These are phyloP conservation scores for Leccinum variicolor DNA, from an alignment of 768 basidiomycete genomes.

Conservation along the genomic window DNA sequence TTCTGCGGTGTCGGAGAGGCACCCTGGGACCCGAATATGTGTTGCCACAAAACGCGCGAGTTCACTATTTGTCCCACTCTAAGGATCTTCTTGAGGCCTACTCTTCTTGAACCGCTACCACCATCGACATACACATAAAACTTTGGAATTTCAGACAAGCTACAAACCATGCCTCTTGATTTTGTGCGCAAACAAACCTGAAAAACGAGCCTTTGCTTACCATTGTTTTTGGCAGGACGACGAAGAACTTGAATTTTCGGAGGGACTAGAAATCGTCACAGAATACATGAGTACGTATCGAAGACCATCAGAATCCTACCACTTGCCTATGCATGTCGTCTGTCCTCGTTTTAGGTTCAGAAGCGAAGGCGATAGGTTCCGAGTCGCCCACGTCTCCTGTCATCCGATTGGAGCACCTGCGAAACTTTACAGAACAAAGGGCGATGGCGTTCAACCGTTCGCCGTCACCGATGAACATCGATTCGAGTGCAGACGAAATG, in stretches of 20 bases:
- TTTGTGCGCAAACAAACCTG: constrained; percentile 19
- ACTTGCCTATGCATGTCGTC: background rate
- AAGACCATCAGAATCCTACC: background rate
- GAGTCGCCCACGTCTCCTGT: constrained; percentile 11
- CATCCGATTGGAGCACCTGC: constrained; percentile 21
- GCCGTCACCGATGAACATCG: constrained; percentile 24
- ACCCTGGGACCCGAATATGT: background rate
- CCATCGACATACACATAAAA: constrained; percentile 7
- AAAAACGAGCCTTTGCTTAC: constrained; percentile 2
- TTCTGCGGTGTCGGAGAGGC: constrained; percentile 7
- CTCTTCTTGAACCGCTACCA: constrained; percentile 7
- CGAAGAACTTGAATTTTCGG: constrained; percentile 14
- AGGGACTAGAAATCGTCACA: constrained; percentile 15
- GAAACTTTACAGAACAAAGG: constrained; percentile 14
- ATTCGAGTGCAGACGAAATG: constrained; percentile 10
- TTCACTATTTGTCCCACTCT: background rate
- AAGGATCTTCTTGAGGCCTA: background rate
- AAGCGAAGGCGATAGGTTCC: constrained; percentile 8
- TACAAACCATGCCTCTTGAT: constrained; percentile 10
- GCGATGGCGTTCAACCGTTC: constrained; percentile 8
- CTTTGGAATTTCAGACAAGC: constrained; percentile 2
- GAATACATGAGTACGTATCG: constrained; percentile 17
- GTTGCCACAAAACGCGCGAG: constrained; percentile 7
- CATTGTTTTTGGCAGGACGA: constrained; percentile 22
- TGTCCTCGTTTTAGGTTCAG: constrained; percentile 3